Conservation (phyloP, 176 grass and related monocot genomes). For the Microstegium vimineum region DNA sequence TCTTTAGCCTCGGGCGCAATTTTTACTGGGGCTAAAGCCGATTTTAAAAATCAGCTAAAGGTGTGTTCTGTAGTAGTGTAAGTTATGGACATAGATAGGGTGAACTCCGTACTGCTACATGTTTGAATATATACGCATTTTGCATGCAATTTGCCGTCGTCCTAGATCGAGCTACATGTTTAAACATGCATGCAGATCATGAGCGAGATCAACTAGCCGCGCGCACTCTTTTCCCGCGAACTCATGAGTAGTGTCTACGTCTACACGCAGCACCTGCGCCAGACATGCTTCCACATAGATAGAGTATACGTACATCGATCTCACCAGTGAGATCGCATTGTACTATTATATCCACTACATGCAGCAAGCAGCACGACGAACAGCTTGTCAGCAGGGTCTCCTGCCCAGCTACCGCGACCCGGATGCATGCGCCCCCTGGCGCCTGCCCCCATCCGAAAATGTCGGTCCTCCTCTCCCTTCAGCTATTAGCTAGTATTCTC, state of each 20-base stretch:
- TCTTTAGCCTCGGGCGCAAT: too few species aligned
- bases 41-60: too few species aligned
- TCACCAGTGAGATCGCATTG: not conserved
- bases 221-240: not conserved
- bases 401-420: too few species aligned
- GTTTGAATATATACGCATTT: too few species aligned
- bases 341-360: not conserved
- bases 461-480: not conserved
- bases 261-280: slow-evolving; percentile 4
- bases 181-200: not conserved
- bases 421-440: not conserved
- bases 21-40: too few species aligned
- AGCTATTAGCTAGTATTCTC: not conserved
- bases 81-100: too few species aligned
- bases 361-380: not conserved
- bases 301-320: not conserved
- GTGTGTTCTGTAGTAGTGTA: too few species aligned
- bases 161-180: not conserved
- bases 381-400: not conserved
- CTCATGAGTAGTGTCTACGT: not conserved
- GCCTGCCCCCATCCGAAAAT: slow-evolving; percentile 14
- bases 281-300: slow-evolving; percentile 10
- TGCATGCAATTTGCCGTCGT: not conserved
- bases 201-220: not conserved
- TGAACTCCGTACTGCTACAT: too few species aligned